Evolutionary conservation across 495 filamentous ascomycete species (phyloP).

Genomic region (Podospora australis): DNA sequence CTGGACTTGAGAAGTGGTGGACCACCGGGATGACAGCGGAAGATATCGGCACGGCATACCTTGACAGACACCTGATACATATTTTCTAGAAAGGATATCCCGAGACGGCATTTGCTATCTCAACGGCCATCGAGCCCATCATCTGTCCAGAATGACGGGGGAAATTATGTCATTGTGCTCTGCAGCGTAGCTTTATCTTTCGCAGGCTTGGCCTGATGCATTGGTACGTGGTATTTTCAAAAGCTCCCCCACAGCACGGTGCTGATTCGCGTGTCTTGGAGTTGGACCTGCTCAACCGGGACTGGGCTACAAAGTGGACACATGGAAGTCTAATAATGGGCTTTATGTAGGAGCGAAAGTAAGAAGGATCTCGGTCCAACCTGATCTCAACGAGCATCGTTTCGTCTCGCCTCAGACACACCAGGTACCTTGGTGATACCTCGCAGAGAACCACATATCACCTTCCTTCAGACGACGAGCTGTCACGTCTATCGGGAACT

Average conservation of each 20-base stretch:
- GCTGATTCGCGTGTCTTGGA: background rate
- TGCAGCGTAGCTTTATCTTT: slow-evolving; percentile 2
- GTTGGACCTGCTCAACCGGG: too few species aligned
- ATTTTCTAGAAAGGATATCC: background rate
- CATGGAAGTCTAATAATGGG: background rate
- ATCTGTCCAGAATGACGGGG: slow-evolving; percentile 4
- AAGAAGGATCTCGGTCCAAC: background rate
- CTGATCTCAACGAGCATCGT: background rate
- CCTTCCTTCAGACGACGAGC: background rate
- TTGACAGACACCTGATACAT: background rate
- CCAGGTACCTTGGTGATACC: too few species aligned
- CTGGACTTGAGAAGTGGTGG: too few species aligned
- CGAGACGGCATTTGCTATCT: background rate
- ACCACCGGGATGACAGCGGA: background rate
- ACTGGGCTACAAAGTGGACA: too few species aligned
- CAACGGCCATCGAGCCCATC: background rate
- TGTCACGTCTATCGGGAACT: background rate
- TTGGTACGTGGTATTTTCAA: background rate
- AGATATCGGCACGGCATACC: background rate
- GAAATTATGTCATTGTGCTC: slow-evolving; percentile 7
- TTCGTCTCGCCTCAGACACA: too few species aligned
- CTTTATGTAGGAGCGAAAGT: background rate
- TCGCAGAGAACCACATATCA: background rate
- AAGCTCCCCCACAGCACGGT: background rate
- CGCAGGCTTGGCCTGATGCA: background rate